Evolutionary conservation across 306 rosid genomes (phyloP), one percentile per base, ranked within the genome.

Genomic region (Cucurbita ficifolia): DNA sequence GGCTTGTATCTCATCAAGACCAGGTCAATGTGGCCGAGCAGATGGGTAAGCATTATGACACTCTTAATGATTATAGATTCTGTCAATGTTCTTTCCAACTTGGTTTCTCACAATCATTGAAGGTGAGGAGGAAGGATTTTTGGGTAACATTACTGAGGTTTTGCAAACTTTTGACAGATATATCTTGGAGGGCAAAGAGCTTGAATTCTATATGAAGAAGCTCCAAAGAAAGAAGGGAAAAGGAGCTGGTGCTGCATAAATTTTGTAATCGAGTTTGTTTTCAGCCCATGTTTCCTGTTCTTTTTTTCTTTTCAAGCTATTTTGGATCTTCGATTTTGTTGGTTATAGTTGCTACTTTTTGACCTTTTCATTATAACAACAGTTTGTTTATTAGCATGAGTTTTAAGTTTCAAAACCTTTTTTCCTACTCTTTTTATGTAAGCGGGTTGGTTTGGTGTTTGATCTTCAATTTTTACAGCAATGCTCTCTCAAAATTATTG

Each of bases 211-310:
- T 7, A 65, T 65, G 72, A 65, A 65, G 72, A 65, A 65, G 38
- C 72, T 65, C 18, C 72, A 65, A 65, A 65, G 72, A 24, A 65
- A 65, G 72, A 65, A 43, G 72, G 72, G 72, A 19, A 65, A 65
- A 42, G 72, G 72, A 10, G 72, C 72, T 19, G 72, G 72, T 19
- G 72, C 72, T 65, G 36, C 72, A 6, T 65, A 65, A 43, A 65
- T 65, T 64, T 64, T 18, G 52, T 63, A 18, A 7, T 40, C 17
- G 10, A 38, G 16, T 17, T 17, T 61, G 6, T 16, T n/a, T 40
- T 39, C 35, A 4, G 9, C 51, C 17, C 0, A 6, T 5, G 18
- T 11, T 43, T 10, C 18, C 1, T 7, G 38, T 42, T 43, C 52
- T 40, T 6, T 19, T 42, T 14, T 19, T 19, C 72, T 19, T 19